Evolutionary conservation across 2,329 filamentous ascomycete genomes (phyloP).

Genomic region (Onygenales sp.): DNA sequence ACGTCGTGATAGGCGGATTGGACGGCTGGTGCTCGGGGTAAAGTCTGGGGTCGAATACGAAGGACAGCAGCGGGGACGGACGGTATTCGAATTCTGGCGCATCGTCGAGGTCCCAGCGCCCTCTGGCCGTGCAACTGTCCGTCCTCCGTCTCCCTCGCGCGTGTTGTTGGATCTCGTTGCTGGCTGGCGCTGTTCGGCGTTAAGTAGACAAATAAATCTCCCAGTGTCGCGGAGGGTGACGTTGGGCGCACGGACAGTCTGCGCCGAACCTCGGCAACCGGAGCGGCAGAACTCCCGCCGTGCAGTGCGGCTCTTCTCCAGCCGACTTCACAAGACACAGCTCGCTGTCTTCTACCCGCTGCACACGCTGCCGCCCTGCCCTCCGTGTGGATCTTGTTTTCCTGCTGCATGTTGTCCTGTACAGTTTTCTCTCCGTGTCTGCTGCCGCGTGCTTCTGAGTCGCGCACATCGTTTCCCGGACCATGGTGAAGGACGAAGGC

Average conservation of each 20-base stretch:
- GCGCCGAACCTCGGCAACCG: constrained; percentile 26
- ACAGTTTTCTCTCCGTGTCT: neutral
- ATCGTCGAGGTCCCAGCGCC: too few species aligned
- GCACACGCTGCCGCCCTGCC: neutral
- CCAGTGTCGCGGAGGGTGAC: neutral
- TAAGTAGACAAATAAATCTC: neutral
- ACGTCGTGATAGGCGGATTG: too few species aligned
- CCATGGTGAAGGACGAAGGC: constrained; percentile 3
- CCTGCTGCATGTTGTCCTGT: neutral
- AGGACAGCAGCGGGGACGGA: too few species aligned
- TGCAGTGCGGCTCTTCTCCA: constrained; percentile 4
- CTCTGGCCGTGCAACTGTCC: too few species aligned
- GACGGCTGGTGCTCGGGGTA: too few species aligned
- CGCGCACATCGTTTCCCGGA: neutral
- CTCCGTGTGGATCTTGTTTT: neutral
- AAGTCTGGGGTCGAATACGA: too few species aligned
- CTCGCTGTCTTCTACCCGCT: neutral
- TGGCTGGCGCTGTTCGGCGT: too few species aligned
- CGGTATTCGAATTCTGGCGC: too few species aligned
- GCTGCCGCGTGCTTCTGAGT: neutral
- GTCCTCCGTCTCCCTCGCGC: too few species aligned
- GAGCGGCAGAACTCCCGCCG: constrained; percentile 20
- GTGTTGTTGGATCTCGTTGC: too few species aligned
- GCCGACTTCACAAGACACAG: constrained; percentile 9
- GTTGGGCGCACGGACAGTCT: neutral